Evolutionary conservation across 306 rosid species (phyloP).

Genomic region (Cyamopsis tetragonoloba): DNA sequence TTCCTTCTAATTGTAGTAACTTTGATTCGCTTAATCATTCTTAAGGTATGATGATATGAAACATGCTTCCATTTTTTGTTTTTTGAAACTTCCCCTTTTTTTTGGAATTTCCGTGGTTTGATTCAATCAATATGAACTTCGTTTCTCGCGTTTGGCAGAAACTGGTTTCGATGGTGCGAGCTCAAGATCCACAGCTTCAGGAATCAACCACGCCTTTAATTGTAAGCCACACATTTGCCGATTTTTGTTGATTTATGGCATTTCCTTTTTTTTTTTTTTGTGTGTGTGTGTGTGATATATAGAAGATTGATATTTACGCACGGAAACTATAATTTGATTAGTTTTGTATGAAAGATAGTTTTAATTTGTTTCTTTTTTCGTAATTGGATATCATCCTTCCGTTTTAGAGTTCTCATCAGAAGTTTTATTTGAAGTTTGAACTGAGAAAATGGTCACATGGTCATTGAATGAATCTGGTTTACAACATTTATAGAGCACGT

Average conservation of each 20-base stretch:
- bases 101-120: neutral
- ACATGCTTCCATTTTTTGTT: neutral
- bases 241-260: neutral
- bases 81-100: neutral
- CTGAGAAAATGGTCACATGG: neutral
- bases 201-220: conserved; percentile 42
- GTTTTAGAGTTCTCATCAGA: neutral
- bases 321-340: neutral
- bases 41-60: neutral
- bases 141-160: conserved; percentile 34
- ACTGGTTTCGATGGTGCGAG: conserved; percentile 35
- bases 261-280: neutral
- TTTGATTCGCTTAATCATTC: conserved; percentile 16
- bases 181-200: neutral
- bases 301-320: no score
- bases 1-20: neutral
- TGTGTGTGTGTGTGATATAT: no score
- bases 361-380: neutral
- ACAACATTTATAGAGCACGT: neutral
- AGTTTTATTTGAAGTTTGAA: neutral
- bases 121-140: conserved; percentile 10
- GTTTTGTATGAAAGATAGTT: neutral
- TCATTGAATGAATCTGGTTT: neutral
- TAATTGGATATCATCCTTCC: neutral
- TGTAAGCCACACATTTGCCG: conserved; percentile 29